Evolutionary conservation across 78 protist genomes (phyloP).

Genomic region (Dictyostelium citrinum): DNA sequence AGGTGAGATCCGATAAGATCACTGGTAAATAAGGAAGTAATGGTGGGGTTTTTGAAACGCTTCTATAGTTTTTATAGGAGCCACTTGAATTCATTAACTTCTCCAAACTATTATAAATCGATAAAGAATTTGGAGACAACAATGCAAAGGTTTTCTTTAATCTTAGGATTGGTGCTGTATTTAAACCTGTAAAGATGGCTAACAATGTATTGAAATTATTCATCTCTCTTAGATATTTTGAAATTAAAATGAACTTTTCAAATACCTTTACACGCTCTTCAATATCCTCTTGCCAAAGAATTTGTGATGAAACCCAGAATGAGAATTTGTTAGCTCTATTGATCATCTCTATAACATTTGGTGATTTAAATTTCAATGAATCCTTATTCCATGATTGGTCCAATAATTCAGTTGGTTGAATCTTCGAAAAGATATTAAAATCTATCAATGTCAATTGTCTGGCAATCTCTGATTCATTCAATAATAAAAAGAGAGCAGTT

Average conservation of each 20-base stretch:
- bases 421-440: slow-evolving; percentile 34
- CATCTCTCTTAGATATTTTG: slow-evolving; percentile 54
- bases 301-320: slow-evolving; percentile 75
- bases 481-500: background rate
- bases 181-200: slow-evolving; percentile 77
- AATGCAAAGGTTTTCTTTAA: slow-evolving; percentile 75
- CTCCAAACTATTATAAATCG: slow-evolving; percentile 43
- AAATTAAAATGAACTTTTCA: slow-evolving; percentile 66
- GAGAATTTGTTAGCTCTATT: slow-evolving; percentile 73
- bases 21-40: slow-evolving; percentile 64
- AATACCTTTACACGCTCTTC: slow-evolving; percentile 44
- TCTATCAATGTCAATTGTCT: slow-evolving; percentile 82
- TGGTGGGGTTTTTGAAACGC: slow-evolving; percentile 23
- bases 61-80: slow-evolving; percentile 68
- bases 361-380: slow-evolving; percentile 51
- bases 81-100: slow-evolving; percentile 67
- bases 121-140: slow-evolving; percentile 4
- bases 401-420: slow-evolving; percentile 73
- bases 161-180: slow-evolving; percentile 53
- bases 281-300: slow-evolving; percentile 66
- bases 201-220: slow-evolving; percentile 81
- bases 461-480: slow-evolving; percentile 80
- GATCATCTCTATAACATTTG: slow-evolving; percentile 71
- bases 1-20: slow-evolving; percentile 78
- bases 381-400: slow-evolving; percentile 78